Evolutionary conservation across 176 grass and related monocot genomes (phyloP).

Genomic region (Guadua angustifolia): DNA sequence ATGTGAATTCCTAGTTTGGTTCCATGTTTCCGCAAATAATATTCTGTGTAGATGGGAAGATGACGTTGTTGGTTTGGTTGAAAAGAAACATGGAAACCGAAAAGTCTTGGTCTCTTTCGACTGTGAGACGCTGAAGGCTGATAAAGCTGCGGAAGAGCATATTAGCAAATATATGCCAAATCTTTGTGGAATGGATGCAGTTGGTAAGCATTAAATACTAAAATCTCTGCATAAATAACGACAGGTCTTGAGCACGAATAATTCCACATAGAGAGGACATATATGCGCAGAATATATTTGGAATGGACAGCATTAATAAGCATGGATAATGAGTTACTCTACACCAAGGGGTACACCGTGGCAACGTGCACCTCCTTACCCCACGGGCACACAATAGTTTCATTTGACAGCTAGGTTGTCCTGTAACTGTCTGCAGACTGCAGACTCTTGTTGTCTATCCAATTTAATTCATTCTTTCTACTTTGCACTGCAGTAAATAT

Average conservation of each 20-base stretch:
- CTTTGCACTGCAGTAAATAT: slow-evolving; percentile 71
- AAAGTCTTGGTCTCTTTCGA: slow-evolving; percentile 69
- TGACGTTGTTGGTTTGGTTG: slow-evolving; percentile 72
- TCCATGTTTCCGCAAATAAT: neutral
- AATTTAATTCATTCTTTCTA: slow-evolving; percentile 3
- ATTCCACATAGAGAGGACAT: neutral
- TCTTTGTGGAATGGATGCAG: slow-evolving; percentile 66
- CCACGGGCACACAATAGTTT: neutral
- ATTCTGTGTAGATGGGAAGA: slow-evolving; percentile 73
- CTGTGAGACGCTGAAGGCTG: slow-evolving; percentile 84
- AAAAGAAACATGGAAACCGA: slow-evolving; percentile 65
- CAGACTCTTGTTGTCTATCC: neutral
- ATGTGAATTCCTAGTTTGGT: neutral
- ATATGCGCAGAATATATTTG: neutral
- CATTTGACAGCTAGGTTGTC: neutral
- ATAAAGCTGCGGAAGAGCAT: slow-evolving; percentile 82
- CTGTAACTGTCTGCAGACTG: neutral
- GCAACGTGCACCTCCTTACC: neutral
- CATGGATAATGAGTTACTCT: slow-evolving; percentile 4
- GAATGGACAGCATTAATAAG: neutral
- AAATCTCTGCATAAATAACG: neutral
- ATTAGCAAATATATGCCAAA: slow-evolving; percentile 85
- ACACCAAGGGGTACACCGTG: neutral
- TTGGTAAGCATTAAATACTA: slow-evolving; percentile 64
- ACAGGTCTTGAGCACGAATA: slow-evolving; percentile 12